Evolutionary conservation across 2,329 filamentous ascomycete genomes (phyloP).

Genomic region (Stagonosporopsis tanaceti): DNA sequence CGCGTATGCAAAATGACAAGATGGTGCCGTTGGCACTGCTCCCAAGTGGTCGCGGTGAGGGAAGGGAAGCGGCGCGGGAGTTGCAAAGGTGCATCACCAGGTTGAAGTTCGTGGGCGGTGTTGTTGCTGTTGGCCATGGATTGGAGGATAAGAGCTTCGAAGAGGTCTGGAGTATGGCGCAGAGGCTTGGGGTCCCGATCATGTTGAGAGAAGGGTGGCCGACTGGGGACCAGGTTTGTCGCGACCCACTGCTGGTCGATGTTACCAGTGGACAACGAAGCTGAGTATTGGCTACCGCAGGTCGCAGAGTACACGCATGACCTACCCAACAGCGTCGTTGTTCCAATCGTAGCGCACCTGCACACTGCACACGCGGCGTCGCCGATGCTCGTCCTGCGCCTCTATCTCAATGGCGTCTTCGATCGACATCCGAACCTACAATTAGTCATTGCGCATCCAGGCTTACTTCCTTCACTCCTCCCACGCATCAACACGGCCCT

Average conservation of each 20-base stretch:
- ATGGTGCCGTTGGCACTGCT: conserved; percentile 56
- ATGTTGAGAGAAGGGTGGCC: conserved; percentile 34
- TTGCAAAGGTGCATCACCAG: conserved; percentile 53
- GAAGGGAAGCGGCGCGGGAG: conserved; percentile 47
- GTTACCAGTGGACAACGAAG: background rate
- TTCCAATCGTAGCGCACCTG: conserved; percentile 29
- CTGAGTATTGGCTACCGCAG: conserved; percentile 18
- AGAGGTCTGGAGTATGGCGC: conserved; percentile 52
- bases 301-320: conserved; percentile 23
- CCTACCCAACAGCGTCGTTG: conserved; percentile 21
- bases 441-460: conserved; percentile 62
- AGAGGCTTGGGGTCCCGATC: conserved; percentile 53
- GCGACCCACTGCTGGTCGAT: background rate
- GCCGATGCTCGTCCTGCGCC: conserved; percentile 57
- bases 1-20: conserved; percentile 41
- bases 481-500: conserved; percentile 53
- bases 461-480: conserved; percentile 63
- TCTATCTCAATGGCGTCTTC: conserved; percentile 64
- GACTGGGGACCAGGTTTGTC: conserved; percentile 25
- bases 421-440: conserved; percentile 63
- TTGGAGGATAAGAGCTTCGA: conserved; percentile 57
- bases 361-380: conserved; percentile 62
- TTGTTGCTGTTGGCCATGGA: conserved; percentile 52
- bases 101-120: conserved; percentile 58
- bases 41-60: conserved; percentile 37